These are phyloP conservation scores for Saccharomycopsis fibuligera DNA, from an alignment of 805 yeast species.

Conservation along the genomic window DNA sequence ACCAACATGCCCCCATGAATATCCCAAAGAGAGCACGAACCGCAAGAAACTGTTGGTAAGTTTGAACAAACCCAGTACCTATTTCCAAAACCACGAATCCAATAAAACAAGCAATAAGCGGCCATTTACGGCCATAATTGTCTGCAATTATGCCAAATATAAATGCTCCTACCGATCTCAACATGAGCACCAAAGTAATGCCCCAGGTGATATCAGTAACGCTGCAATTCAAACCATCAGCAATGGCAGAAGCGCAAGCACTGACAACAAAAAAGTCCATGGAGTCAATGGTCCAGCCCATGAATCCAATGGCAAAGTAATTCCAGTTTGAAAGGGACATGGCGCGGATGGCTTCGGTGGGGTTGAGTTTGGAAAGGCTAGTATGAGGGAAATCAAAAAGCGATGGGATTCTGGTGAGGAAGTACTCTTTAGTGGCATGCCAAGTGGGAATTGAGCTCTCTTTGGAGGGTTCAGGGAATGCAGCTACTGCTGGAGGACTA, in stretches of 20 bases:
- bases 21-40: conserved; percentile 61
- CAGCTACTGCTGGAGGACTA: too few species aligned
- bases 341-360: conserved; percentile 29
- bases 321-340: conserved; percentile 41
- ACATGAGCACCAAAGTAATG: conserved; percentile 63
- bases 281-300: conserved; percentile 63
- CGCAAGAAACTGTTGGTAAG: conserved; percentile 51
- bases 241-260: conserved; percentile 42
- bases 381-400: too few species aligned
- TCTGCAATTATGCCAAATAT: conserved; percentile 59
- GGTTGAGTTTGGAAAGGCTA: too few species aligned
- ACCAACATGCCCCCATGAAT: conserved; percentile 51
- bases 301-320: conserved; percentile 45
- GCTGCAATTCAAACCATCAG: conserved; percentile 36
- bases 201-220: conserved; percentile 59
- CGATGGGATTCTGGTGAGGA: too few species aligned
- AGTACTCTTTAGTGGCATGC: too few species aligned
- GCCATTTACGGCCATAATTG: conserved; percentile 61
- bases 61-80: conserved; percentile 60
- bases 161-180: conserved; percentile 65
- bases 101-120: conserved; percentile 37
- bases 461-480: too few species aligned
- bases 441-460: too few species aligned
- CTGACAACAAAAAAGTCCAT: conserved; percentile 57
- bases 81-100: conserved; percentile 52